Evolutionary conservation across 2,329 filamentous ascomycete genomes (phyloP).

Genomic region (Uncinocarpus reesii): DNA sequence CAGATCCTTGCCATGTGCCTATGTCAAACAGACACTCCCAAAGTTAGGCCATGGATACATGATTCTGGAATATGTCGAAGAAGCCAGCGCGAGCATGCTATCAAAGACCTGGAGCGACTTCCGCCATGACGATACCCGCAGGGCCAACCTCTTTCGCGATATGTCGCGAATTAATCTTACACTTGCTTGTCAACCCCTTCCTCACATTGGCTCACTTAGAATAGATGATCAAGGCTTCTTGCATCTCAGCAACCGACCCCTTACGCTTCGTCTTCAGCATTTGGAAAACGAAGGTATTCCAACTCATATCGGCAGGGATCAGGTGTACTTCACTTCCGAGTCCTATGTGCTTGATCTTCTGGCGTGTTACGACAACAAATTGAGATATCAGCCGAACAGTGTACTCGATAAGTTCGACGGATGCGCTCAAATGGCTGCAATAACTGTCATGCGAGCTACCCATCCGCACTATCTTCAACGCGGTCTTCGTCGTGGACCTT

Average conservation of each 20-base stretch:
- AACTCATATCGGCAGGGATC: conserved; percentile 19
- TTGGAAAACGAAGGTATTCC: conserved; percentile 24
- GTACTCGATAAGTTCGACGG: conserved; percentile 3
- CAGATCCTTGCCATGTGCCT: background rate
- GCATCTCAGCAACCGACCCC: conserved; percentile 21
- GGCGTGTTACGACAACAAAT: conserved; percentile 22
- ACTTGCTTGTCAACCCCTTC: conserved; percentile 20
- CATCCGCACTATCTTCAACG: conserved; percentile 1
- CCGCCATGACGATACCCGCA: conserved; percentile 12
- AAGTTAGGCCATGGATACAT: conserved; percentile 14
- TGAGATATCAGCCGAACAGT: conserved; percentile 24
- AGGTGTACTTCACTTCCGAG: conserved; percentile 21
- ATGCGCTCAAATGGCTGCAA: conserved; percentile 16
- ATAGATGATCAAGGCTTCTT: conserved; percentile 23
- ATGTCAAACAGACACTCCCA: background rate
- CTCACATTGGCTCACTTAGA: conserved; percentile 29
- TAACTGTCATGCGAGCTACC: conserved; percentile 19
- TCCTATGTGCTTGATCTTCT: conserved; percentile 23
- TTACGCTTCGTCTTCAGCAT: conserved; percentile 20
- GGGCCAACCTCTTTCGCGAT: conserved; percentile 20
- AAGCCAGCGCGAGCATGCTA: conserved; percentile 19
- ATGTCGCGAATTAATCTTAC: conserved; percentile 18
- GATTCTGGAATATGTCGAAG: conserved; percentile 20
- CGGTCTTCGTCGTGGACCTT: conserved; percentile 22
- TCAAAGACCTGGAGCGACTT: conserved; percentile 19